Percentiles rank a stretch among this genome's conserved stretches.
Conservation (phyloP, 306 rosid species). For the Luffa aegyptiaca region DNA sequence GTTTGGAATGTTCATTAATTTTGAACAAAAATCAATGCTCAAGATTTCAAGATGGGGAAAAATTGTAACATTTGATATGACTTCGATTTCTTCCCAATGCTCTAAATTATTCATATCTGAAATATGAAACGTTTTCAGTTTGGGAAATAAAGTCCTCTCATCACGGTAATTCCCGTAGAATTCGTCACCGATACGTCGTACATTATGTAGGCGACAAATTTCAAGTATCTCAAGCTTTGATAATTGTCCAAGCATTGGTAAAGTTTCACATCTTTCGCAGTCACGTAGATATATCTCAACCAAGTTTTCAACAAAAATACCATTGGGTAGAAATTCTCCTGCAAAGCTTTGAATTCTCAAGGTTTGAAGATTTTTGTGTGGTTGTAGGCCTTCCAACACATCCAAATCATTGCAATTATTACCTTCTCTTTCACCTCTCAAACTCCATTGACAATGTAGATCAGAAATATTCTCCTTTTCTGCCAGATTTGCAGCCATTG, state of each 20-base stretch:
- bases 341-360: background rate
- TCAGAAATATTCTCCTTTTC: background rate
- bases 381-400: conserved; percentile 5
- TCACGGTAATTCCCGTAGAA: background rate
- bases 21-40: background rate
- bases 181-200: background rate
- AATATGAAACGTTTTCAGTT: background rate
- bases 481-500: background rate
- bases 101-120: background rate
- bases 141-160: background rate
- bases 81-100: background rate
- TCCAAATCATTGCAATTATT: background rate
- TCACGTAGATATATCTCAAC: background rate
- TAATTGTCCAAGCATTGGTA: conserved; percentile 2
- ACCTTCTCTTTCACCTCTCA: background rate
- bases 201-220: background rate
- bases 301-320: background rate
- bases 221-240: background rate
- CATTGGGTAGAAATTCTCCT: background rate
- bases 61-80: background rate
- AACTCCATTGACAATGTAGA: background rate
- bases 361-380: background rate
- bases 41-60: background rate
- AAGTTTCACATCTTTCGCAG: background rate
- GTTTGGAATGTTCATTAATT: background rate